Evolutionary conservation across 83 land plant genomes (phyloP), one percentile per base, ranked within the genome.

Genomic region (Picea mariana): DNA sequence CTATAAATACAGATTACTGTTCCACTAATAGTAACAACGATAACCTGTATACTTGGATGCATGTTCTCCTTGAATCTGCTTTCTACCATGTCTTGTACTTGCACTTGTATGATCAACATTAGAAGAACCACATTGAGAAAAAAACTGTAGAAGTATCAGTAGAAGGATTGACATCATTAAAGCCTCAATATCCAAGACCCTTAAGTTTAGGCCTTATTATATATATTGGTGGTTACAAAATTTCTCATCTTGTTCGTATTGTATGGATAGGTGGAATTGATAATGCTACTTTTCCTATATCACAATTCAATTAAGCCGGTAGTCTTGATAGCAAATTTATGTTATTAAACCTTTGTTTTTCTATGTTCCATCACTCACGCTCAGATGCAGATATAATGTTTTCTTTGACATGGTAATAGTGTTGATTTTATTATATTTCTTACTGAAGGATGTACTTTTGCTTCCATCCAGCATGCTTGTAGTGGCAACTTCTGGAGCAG

Each of bases 401-500:
- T 47, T 73, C 15, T 55, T 55, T 55, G 58, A 55, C 58, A 55
- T 55, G 58, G 58, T 55, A 55, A 55, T 55, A 55, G 13, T 55
- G 58, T 55, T 73, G 24, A 73, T 5, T 9, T 73, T 8, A 42
- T 8, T 20, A 73, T 73, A 20, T 9, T 73, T 20, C 44, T 42
- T 20, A 44, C 21, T 40, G 11, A 20, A 44, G 42, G 58, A 73
- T 47, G 21, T 73, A 15, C 5, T 27, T 18, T 12, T 24, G 31
- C 55, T 80, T 49, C 49, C 49, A 7, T 72, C 21, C 91, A 97
- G 99, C 77, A 81, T 94, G 94, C 87, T 97, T 75, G 99, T 97
- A 27, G 99, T 95, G 64, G 91, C 98, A 62, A 95, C 99, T 75
- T 91, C 97, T 34, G 99, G 95, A 55, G 88, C 98, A 38, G 98